Base-by-base conservation (phyloP, 495 filamentous ascomycete species). In the Penicillium odoratum region DNA sequence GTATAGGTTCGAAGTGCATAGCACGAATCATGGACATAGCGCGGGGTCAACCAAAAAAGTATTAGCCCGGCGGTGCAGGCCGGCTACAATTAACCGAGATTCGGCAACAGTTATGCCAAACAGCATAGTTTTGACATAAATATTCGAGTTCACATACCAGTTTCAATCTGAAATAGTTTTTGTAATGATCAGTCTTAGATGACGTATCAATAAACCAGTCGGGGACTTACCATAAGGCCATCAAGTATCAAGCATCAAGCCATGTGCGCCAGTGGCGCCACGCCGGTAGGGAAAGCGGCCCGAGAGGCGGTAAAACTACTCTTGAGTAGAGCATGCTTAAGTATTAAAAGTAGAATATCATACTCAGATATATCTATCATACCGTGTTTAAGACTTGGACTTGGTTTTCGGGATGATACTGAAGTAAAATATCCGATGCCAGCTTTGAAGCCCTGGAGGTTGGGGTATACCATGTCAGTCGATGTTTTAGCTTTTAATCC, bases 31-130 rank as follows among this genome's bases (percentile, higher is more conserved):
- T 21, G 21, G 21, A 21, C 36, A 46, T 18, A 48, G 7, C 26
- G 21, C 11, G 46, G 26, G 46, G 26, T 25, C 26, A 13, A n/a
- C 48, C 15, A 47, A 59, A 59, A 6, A 10, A 18, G 57, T 18
- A 59, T 54, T 50, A 54, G 21, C 34, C 51, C 44, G 50, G 56
- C 40, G 51, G 56, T 36, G 25, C 31, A 29, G 18, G 21, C 46
- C 46, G 46, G 26, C 46, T 30, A 53, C 29, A 53, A 53, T 58
- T 58, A 58, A 18, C 56, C 56, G 50, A 54, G 26, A 4, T 11
- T 40, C 10, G n/a, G n/a, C 4, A 11, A 11, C 36, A 40, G 10
- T 0, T 6, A 21, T 21, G 21, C 21, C 21, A 21, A 21, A 1
- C 21, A 21, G 21, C 21, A 21, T 21, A 21, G 21, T 21, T 21